phyloP scores from a whole-genome alignment of 768 basidiomycete genomes.

The Phlegmacium glaucopus region DNA sequence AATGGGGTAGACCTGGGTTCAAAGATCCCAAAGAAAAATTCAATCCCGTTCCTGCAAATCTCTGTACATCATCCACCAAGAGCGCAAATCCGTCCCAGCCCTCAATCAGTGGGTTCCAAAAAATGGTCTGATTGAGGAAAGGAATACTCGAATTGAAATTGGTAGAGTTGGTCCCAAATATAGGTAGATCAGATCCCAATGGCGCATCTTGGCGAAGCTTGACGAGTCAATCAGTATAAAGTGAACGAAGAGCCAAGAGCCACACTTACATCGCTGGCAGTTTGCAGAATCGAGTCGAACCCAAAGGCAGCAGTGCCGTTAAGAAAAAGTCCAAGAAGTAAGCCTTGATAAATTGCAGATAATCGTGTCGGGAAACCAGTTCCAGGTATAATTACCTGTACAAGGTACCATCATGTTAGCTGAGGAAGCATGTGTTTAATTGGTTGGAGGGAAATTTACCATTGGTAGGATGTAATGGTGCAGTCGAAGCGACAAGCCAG shows the following conservation, averaged over 20 bases:
- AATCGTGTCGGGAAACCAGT: conserved; percentile 80
- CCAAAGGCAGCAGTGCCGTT: conserved; percentile 80
- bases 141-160: conserved; percentile 57
- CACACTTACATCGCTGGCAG: conserved; percentile 57
- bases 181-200: conserved; percentile 64
- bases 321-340: conserved; percentile 78
- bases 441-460: conserved; percentile 21
- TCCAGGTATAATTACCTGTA: conserved; percentile 53
- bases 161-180: conserved; percentile 72
- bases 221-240: conserved; percentile 4
- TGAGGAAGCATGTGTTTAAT: too few relatives aligned
- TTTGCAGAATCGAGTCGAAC: conserved; percentile 77
- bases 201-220: conserved; percentile 75
- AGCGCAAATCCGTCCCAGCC: conserved; percentile 78
- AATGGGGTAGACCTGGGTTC: conserved; percentile 60
- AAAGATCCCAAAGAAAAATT: conserved; percentile 70
- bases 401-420: too few relatives aligned
- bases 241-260: background rate
- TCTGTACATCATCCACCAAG: conserved; percentile 83
- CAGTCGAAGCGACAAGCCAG: conserved; percentile 64
- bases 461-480: conserved; percentile 85
- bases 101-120: conserved; percentile 49
- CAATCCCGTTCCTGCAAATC: conserved; percentile 65
- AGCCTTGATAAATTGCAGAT: conserved; percentile 78
- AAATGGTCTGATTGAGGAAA: conserved; percentile 50